Conservation (phyloP, 2,329 filamentous ascomycete species). For the Lachnellula occidentalis region DNA sequence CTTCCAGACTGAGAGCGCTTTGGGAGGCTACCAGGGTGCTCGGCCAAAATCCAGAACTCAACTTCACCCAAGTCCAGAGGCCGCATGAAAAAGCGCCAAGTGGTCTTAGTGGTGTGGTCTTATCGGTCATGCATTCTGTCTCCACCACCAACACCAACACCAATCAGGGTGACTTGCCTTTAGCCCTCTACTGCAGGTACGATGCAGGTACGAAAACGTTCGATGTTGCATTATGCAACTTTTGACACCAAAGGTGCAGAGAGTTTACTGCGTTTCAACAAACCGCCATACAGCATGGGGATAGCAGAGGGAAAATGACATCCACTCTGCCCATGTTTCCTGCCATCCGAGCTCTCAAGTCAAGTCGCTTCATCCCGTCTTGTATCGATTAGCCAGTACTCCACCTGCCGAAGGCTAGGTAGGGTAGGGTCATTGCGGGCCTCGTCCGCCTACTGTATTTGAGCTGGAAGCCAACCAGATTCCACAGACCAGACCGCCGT, state of each 20-base stretch:
- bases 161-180: neutral
- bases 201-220: constrained; percentile 25
- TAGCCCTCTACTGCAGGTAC: constrained; percentile 24
- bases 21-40: neutral
- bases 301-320: neutral
- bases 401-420: neutral
- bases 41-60: neutral
- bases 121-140: constrained; percentile 6
- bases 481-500: constrained; percentile 5
- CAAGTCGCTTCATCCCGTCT: constrained; percentile 19
- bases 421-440: constrained; percentile 1
- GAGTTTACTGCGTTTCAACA: neutral
- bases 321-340: neutral
- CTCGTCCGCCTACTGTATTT: neutral
- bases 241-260: neutral
- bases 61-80: too few relatives aligned
- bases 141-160: too few relatives aligned
- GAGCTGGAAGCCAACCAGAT: neutral
- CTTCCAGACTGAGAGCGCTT: constrained; percentile 20
- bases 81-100: neutral
- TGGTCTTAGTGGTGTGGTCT: neutral
- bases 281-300: neutral
- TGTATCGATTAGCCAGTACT: constrained; percentile 15
- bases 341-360: constrained; percentile 8
- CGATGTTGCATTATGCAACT: too few relatives aligned